A percentile compares a stretch with the other conserved stretches of the same genome.
Conservation (phyloP, 2,329 filamentous ascomycete genomes). For the Pyrenochaeta sp. region DNA sequence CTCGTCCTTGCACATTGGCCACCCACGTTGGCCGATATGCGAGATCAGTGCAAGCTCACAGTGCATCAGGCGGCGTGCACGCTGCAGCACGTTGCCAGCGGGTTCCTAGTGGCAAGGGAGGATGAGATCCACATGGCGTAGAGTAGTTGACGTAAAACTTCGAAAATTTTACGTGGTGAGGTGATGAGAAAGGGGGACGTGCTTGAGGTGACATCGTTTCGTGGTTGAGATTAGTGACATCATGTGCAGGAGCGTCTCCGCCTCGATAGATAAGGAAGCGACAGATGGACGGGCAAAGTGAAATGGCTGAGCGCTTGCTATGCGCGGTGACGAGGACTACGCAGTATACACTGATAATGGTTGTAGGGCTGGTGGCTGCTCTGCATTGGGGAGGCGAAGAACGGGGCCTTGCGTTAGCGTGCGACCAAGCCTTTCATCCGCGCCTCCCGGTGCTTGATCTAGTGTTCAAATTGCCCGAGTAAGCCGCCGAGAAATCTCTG, state of each 20-base stretch:
- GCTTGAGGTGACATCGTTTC: conserved; percentile 18
- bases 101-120: conserved; percentile 13
- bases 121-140: conserved; percentile 37
- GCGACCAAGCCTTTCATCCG: conserved; percentile 30
- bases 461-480: conserved; percentile 24
- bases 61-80: too few species aligned
- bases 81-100: too few species aligned
- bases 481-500: conserved; percentile 17
- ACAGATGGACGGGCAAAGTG: not conserved
- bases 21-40: conserved; percentile 22
- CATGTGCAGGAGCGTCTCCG: not conserved
- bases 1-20: conserved; percentile 11
- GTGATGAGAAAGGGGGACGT: conserved; percentile 24
- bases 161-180: conserved; percentile 36
- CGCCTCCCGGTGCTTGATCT: conserved; percentile 26
- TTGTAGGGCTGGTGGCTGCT: conserved; percentile 15
- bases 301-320: not conserved
- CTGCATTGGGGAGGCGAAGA: too few species aligned
- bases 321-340: conserved; percentile 7
- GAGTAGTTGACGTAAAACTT: conserved; percentile 35
- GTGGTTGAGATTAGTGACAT: not conserved
- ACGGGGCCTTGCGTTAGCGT: conserved; percentile 8
- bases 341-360: conserved; percentile 5
- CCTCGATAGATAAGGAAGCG: not conserved
- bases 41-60: too few species aligned